Conservation (phyloP, 2,329 filamentous ascomycete species). For the Fusarium compactum region DNA sequence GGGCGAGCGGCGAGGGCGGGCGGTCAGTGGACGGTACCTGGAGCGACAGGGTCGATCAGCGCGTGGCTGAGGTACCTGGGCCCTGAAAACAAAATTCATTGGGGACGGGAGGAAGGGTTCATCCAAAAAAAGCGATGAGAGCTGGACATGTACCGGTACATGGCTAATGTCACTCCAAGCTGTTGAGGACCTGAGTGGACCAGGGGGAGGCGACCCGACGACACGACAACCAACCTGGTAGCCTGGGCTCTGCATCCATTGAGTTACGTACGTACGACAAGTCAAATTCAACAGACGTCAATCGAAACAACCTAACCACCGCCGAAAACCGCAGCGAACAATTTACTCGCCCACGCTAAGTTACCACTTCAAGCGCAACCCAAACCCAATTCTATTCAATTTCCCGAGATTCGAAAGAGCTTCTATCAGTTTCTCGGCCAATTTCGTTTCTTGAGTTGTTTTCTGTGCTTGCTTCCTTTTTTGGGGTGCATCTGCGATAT, state of each 20-base stretch:
- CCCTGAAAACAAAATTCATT: constrained; percentile 37
- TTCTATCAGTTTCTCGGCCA: constrained; percentile 23
- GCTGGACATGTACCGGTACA: constrained; percentile 41
- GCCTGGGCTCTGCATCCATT: constrained; percentile 8
- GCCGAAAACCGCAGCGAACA: constrained; percentile 43
- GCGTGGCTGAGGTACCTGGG: constrained; percentile 36
- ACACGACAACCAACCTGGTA: constrained; percentile 2
- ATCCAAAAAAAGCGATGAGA: constrained; percentile 46
- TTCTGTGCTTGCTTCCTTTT: constrained; percentile 13
- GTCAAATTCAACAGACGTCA: constrained; percentile 25
- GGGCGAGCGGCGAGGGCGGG: constrained; percentile 17
- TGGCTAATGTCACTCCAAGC: constrained; percentile 35
- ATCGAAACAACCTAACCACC: constrained; percentile 21
- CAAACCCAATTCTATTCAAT: constrained; percentile 24
- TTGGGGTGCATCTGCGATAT: constrained; percentile 12
- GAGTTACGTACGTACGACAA: constrained; percentile 43
- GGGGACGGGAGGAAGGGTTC: constrained; percentile 28
- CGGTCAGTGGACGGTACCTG: constrained; percentile 39
- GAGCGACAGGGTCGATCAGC: constrained; percentile 21
- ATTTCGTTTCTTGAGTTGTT: constrained; percentile 10
- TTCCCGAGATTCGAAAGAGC: constrained; percentile 8
- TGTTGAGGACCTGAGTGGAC: constrained; percentile 47
- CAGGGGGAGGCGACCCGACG: constrained; percentile 30
- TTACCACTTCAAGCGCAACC: constrained; percentile 13
- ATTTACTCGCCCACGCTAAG: constrained; percentile 13